Base-by-base conservation (phyloP, 1,284 basidiomycete species). In the Caloboletus firmus region DNA sequence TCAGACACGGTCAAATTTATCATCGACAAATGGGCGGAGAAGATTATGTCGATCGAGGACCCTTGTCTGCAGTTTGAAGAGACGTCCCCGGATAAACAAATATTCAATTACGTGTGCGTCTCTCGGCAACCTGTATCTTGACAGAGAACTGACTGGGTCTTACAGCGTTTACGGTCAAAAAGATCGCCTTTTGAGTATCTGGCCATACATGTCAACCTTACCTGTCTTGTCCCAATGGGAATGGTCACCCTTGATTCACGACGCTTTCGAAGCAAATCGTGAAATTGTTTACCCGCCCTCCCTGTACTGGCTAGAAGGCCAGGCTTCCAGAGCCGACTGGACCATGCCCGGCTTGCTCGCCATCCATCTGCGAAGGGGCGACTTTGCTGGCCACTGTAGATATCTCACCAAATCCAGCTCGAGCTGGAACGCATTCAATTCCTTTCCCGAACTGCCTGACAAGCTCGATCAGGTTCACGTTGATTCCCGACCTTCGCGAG, bases 361-460 rank as follows among this genome's bases (percentile, higher is more conserved):
- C 2, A 62, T 87, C 4, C 83, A 86, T 54, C 61, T 85, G 17
- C 80, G 84, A 9, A 72, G 83, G 17, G 84, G 84, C 5, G 84
- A 85, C 64, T 87, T 78, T 61, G 52, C 67, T 24, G 58, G 2
- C 2, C 82, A 84, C 61, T 86, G 84, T 59, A 49, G 55, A 5
- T 66, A 68, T 49, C 74, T 85, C 30, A 72, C 74, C 3, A 60
- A 62, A 7, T 76, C 67, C 63, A 66, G 63, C 15, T 62, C 75
- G 5, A 60, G 62, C 18, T 79, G 70, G 67, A 72, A 70, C 32
- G 72, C 72, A 10, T 78, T 75, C 66, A 73, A 66, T 73, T 74
- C 68, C 60, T 70, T 78, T 57, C 73, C 71, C 0, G 67, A 59
- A 31, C 64, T 74, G 2, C 70, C 67, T 13, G 76, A 79, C 62